phyloP scores from a whole-genome alignment of 2,329 filamentous ascomycete species.

The Apiospora marii region DNA sequence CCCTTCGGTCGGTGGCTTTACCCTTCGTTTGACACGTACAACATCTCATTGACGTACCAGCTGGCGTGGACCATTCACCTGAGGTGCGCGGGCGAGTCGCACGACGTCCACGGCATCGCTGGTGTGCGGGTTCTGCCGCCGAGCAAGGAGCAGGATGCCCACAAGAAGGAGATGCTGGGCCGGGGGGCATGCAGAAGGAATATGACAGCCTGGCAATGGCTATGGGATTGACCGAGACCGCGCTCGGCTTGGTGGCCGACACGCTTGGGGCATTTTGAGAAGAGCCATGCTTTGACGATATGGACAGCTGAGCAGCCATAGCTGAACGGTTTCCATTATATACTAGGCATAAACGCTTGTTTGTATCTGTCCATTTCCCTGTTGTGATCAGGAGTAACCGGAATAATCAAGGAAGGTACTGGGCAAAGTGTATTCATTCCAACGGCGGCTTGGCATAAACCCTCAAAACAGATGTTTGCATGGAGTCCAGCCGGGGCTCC shows the following conservation, averaged over 20 bases:
- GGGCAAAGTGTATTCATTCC: too few relatives aligned
- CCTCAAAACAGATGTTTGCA: too few relatives aligned
- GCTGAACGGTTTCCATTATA: too few relatives aligned
- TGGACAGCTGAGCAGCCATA: too few relatives aligned
- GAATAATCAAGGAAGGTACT: too few relatives aligned
- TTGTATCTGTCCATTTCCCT: too few relatives aligned
- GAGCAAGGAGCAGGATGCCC: conserved; percentile 23
- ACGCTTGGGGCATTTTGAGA: not conserved
- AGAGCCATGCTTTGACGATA: too few relatives aligned
- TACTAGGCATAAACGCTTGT: too few relatives aligned
- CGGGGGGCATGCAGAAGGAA: conserved; percentile 23
- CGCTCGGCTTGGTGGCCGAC: not conserved
- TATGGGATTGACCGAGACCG: not conserved
- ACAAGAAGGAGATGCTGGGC: conserved; percentile 20
- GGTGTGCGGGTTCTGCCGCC: conserved; percentile 19
- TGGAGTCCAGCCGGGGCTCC: too few relatives aligned
- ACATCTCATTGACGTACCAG: conserved; percentile 24
- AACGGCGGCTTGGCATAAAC: too few relatives aligned
- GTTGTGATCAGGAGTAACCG: too few relatives aligned
- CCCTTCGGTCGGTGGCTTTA: conserved; percentile 19
- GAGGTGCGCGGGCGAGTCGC: conserved; percentile 22
- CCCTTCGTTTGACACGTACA: conserved; percentile 27
- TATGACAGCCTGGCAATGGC: conserved; percentile 17
- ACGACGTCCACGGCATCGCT: not conserved
- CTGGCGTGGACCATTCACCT: conserved; percentile 25